A percentile compares a stretch with the other conserved stretches of the same genome.
These are phyloP conservation scores for Kwoniella mangroviensis DNA, from an alignment of 768 basidiomycete species.

Conservation along the genomic window DNA sequence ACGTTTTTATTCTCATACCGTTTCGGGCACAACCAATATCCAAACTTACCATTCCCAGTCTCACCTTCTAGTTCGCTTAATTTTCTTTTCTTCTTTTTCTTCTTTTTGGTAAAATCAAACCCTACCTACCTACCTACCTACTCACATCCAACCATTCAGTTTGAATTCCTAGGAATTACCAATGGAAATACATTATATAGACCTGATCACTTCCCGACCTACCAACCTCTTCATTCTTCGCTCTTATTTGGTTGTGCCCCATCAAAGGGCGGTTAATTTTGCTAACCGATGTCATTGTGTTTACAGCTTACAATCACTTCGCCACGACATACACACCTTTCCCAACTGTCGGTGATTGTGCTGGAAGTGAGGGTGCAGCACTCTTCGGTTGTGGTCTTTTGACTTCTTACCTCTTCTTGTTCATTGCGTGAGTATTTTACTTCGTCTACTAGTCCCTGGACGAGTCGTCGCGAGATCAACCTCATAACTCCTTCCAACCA, in stretches of 20 bases:
- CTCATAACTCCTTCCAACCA: too few species aligned
- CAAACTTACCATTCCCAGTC: conserved; percentile 28
- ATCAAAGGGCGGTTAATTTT: conserved; percentile 21
- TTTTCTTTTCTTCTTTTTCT: conserved; percentile 10
- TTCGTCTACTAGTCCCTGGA: too few species aligned
- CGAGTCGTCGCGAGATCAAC: background rate
- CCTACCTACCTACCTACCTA: too few species aligned
- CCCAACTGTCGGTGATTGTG: conserved; percentile 78
- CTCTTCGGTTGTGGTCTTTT: conserved; percentile 85
- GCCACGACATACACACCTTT: conserved; percentile 64
- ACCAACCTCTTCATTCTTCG: conserved; percentile 8
- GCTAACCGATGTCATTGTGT: conserved; percentile 5
- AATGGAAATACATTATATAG: too few species aligned
- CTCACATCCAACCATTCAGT: too few species aligned
- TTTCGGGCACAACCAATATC: conserved; percentile 37
- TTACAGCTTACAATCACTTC: conserved; percentile 77
- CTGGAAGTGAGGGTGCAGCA: conserved; percentile 86
- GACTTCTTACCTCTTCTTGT: conserved; percentile 87
- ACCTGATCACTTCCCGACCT: conserved; percentile 50
- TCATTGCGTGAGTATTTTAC: conserved; percentile 67
- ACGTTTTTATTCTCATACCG: conserved; percentile 60
- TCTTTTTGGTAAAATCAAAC: background rate
- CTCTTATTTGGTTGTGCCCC: conserved; percentile 31
- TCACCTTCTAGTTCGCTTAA: conserved; percentile 29
- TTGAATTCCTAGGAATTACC: too few species aligned